Evolutionary conservation across 1,284 basidiomycete genomes (phyloP).

Genomic region (Ustilago crameri): DNA sequence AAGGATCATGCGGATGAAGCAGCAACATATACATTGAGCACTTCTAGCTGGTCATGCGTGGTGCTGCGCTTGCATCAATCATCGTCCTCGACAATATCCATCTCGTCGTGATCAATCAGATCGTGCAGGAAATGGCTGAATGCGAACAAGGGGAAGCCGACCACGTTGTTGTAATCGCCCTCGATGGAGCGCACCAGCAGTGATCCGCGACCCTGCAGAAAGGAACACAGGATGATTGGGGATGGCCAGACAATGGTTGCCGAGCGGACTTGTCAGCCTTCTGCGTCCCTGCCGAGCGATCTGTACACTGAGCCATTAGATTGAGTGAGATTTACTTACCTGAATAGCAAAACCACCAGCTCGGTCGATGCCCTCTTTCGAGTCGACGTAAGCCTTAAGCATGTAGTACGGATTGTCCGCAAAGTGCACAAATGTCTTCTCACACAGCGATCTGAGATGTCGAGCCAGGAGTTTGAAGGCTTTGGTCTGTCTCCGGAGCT

Average conservation of each 20-base stretch:
- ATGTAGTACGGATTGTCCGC: constrained; percentile 69
- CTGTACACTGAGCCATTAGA: neutral
- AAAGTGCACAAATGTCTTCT: constrained; percentile 65
- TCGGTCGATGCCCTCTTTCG: constrained; percentile 86
- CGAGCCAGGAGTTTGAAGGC: neutral
- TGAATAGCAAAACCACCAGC: constrained; percentile 96
- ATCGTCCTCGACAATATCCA: constrained; percentile 55
- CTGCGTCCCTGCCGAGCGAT: neutral
- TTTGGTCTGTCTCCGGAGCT: neutral
- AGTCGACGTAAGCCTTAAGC: constrained; percentile 85
- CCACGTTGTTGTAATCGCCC: constrained; percentile 91
- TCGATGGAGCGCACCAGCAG: constrained; percentile 84
- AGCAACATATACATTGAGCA: too few species aligned
- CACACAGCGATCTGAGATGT: constrained; percentile 51
- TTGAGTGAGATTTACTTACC: constrained; percentile 70
- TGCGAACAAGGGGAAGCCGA: constrained; percentile 78
- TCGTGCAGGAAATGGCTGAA: constrained; percentile 57
- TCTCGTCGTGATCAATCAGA: constrained; percentile 61
- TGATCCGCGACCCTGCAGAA: constrained; percentile 76
- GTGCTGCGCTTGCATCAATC: too few species aligned
- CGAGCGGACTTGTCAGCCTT: neutral
- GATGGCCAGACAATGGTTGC: too few species aligned
- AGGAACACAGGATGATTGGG: too few species aligned
- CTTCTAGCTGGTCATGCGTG: too few species aligned
- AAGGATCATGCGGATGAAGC: too few species aligned